Conservation (phyloP, 1,284 basidiomycete genomes). For the Athelia sp. region DNA sequence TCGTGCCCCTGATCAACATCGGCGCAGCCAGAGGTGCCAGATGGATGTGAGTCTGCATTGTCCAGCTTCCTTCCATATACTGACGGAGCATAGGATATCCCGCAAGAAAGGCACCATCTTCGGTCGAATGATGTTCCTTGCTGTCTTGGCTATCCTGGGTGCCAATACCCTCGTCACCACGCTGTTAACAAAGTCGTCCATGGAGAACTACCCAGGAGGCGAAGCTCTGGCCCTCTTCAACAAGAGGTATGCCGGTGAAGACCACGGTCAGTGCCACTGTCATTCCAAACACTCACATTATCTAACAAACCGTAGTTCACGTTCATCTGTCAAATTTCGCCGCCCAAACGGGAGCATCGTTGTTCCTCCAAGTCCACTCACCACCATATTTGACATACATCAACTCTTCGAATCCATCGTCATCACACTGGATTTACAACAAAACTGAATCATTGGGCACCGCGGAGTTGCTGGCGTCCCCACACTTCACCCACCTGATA, state of each 20-base stretch:
- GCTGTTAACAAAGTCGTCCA: conserved; percentile 56
- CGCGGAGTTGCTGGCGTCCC: conserved; percentile 30
- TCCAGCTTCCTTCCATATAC: neutral
- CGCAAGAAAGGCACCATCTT: conserved; percentile 38
- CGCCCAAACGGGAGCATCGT: conserved; percentile 86
- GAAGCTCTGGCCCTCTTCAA: conserved; percentile 67
- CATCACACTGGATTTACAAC: conserved; percentile 60
- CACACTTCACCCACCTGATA: conserved; percentile 57
- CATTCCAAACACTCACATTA: neutral
- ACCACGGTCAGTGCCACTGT: conserved; percentile 24
- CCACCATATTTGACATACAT: conserved; percentile 36
- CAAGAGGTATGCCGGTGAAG: conserved; percentile 29
- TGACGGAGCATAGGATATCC: conserved; percentile 31
- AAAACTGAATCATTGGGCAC: conserved; percentile 68
- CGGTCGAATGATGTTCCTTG: conserved; percentile 39
- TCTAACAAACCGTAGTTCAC: conserved; percentile 21
- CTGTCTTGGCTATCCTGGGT: conserved; percentile 40
- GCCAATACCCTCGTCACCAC: conserved; percentile 49
- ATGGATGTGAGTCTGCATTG: conserved; percentile 47
- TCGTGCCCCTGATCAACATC: conserved; percentile 79
- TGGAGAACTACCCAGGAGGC: conserved; percentile 89
- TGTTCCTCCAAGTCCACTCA: conserved; percentile 76
- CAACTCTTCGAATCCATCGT: conserved; percentile 4
- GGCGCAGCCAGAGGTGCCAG: conserved; percentile 65
- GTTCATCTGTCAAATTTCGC: conserved; percentile 81